These are phyloP conservation scores for Colletotrichum tamarilloi DNA, from an alignment of 2,329 filamentous ascomycete species.

Conservation along the genomic window DNA sequence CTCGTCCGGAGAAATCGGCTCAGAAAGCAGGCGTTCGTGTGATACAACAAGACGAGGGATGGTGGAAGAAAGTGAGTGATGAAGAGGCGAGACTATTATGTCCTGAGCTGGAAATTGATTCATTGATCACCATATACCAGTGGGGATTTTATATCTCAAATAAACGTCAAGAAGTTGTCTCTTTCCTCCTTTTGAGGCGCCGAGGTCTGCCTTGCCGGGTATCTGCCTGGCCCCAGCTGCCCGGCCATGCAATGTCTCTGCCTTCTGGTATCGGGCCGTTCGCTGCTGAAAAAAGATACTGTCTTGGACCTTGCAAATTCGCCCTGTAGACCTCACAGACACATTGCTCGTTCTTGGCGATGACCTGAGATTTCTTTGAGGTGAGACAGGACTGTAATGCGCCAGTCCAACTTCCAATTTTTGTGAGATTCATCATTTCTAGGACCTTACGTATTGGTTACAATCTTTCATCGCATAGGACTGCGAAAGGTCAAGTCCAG, in stretches of 20 bases:
- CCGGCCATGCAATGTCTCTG: background rate
- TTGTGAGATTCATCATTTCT: background rate
- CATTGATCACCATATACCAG: background rate
- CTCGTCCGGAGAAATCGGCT: no score
- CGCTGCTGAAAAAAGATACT: background rate
- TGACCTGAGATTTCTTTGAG: background rate
- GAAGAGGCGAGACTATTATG: background rate
- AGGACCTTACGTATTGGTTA: background rate
- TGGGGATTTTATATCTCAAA: background rate
- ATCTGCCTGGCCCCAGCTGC: background rate
- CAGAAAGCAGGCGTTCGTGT: background rate
- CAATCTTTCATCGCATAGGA: rapidly evolving
- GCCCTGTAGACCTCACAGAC: background rate
- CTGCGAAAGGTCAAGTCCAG: background rate
- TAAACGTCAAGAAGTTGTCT: background rate
- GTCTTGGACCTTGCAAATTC: background rate
- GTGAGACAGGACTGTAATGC: background rate
- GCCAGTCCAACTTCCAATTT: background rate
- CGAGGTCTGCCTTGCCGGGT: background rate
- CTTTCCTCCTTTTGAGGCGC: background rate
- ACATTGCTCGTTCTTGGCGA: background rate
- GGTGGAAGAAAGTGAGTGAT: background rate
- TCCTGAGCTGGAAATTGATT: background rate
- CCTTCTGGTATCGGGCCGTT: background rate
- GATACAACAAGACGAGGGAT: background rate